These are phyloP conservation scores for Saccharomycopsis javanensis DNA, from an alignment of 805 yeast genomes.

Conservation along the genomic window DNA sequence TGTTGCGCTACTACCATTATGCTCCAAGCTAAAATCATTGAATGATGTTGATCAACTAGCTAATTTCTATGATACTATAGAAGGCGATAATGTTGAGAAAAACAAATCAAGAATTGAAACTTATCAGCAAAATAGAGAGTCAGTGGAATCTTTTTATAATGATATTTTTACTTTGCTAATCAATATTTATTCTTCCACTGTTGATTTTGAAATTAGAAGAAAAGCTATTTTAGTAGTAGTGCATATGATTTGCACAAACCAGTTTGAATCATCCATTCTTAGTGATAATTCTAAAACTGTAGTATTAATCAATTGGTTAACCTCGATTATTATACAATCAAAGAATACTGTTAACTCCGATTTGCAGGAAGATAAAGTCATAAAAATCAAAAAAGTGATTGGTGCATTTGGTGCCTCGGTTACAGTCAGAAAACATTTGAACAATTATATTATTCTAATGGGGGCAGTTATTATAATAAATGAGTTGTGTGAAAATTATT, in stretches of 20 bases:
- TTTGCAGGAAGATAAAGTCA: not conserved
- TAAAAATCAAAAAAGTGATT: not conserved
- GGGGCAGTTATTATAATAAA: slow-evolving; percentile 31
- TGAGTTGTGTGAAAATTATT: slow-evolving; percentile 34
- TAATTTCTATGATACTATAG: not conserved
- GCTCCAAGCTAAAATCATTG: not conserved
- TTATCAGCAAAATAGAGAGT: slow-evolving; percentile 21
- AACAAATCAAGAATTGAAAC: slow-evolving; percentile 28
- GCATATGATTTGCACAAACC: slow-evolving; percentile 20
- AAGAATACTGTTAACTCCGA: slow-evolving; percentile 1
- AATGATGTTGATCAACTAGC: not conserved
- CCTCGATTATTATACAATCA: slow-evolving; percentile 49
- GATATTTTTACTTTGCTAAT: slow-evolving; percentile 44
- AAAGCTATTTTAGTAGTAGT: slow-evolving; percentile 41
- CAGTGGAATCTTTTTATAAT: slow-evolving; percentile 31
- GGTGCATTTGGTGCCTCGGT: not conserved
- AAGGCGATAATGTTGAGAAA: slow-evolving; percentile 6
- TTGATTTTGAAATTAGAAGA: slow-evolving; percentile 55
- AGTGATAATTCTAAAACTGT: not conserved
- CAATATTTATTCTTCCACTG: slow-evolving; percentile 61
- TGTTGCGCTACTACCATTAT: slow-evolving; percentile 48
- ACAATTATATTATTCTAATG: slow-evolving; percentile 5
- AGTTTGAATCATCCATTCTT: not conserved
- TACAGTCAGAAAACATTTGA: slow-evolving; percentile 1
- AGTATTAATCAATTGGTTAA: slow-evolving; percentile 37